Percentiles rank a stretch among this genome's conserved stretches.
Conservation (phyloP, 257 asterid genomes). For the Solanum pennellii region DNA sequence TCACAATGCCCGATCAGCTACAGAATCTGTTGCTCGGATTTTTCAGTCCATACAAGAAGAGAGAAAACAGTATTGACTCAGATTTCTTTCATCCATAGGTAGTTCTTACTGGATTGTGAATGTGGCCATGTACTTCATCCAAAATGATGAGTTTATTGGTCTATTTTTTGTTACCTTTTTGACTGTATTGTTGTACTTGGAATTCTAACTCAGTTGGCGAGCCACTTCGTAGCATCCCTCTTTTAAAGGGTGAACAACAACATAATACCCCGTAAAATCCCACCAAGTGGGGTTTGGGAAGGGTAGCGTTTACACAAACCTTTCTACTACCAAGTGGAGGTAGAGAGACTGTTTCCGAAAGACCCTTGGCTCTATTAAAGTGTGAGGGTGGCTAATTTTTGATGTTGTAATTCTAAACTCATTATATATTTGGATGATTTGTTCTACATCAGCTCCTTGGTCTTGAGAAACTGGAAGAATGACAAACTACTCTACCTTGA, state of each 20-base stretch:
- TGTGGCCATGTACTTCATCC: background rate
- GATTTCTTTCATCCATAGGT: background rate
- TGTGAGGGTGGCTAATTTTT: background rate
- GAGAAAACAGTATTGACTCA: constrained; percentile 45
- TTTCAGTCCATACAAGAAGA: constrained; percentile 78
- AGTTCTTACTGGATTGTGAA: background rate
- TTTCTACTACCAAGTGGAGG: background rate
- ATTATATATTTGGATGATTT: background rate
- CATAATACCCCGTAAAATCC: no score
- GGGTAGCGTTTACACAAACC: background rate
- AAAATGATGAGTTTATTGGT: background rate
- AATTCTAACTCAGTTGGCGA: background rate
- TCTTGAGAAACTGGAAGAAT: background rate
- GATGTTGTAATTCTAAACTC: background rate
- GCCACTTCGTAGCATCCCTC: background rate
- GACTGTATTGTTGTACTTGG: background rate
- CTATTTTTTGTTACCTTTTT: background rate
- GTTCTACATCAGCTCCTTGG: background rate
- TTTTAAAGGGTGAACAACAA: background rate
- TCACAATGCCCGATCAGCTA: constrained; percentile 55
- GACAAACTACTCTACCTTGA: background rate
- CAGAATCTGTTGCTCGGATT: constrained; percentile 84
- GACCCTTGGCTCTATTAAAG: no score
- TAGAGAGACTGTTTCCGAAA: background rate
- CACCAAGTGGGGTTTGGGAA: background rate